Percentiles rank a stretch among this genome's conserved stretches.
These are phyloP conservation scores for Russula griseocarnosa DNA, from an alignment of 768 basidiomycete genomes.

Conservation along the genomic window DNA sequence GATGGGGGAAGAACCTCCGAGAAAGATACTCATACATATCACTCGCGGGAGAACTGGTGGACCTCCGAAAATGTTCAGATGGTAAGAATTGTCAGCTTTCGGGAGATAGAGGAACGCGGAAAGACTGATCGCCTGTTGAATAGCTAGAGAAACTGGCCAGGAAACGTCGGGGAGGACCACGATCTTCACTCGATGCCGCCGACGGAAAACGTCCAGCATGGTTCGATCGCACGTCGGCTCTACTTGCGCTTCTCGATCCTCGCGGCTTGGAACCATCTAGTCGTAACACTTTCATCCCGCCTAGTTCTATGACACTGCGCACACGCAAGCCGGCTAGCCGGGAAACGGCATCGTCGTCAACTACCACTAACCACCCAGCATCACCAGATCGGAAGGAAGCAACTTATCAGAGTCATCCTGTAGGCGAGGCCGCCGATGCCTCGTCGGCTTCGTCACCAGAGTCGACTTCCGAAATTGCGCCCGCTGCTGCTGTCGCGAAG, in stretches of 20 bases:
- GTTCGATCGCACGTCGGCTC: slow-evolving; percentile 25
- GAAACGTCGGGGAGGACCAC: slow-evolving; percentile 19
- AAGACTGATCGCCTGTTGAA: background rate
- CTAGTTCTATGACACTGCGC: slow-evolving; percentile 25
- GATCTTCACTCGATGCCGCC: slow-evolving; percentile 4
- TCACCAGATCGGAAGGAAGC: slow-evolving; percentile 14
- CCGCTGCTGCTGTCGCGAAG: slow-evolving; percentile 8
- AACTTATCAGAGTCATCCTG: background rate
- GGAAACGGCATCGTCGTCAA: background rate
- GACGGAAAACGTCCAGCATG: slow-evolving; percentile 12
- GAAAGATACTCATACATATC: background rate
- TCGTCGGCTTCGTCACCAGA: background rate
- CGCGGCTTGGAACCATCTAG: slow-evolving; percentile 7
- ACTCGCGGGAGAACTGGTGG: slow-evolving; percentile 31
- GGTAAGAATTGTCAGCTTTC: slow-evolving; percentile 8
- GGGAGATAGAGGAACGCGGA: background rate
- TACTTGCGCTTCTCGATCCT: slow-evolving; percentile 22
- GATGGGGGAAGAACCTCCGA: slow-evolving; percentile 29
- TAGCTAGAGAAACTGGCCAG: slow-evolving; percentile 25
- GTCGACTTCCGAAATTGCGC: slow-evolving; percentile 8
- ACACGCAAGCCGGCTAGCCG: slow-evolving; percentile 11
- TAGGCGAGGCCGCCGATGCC: background rate
- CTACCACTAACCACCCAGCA: background rate
- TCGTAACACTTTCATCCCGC: slow-evolving; percentile 14
- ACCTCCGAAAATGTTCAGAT: slow-evolving; percentile 30